Conservation (phyloP, 108 stramenopile genomes). For the Bacterosira constricta region DNA sequence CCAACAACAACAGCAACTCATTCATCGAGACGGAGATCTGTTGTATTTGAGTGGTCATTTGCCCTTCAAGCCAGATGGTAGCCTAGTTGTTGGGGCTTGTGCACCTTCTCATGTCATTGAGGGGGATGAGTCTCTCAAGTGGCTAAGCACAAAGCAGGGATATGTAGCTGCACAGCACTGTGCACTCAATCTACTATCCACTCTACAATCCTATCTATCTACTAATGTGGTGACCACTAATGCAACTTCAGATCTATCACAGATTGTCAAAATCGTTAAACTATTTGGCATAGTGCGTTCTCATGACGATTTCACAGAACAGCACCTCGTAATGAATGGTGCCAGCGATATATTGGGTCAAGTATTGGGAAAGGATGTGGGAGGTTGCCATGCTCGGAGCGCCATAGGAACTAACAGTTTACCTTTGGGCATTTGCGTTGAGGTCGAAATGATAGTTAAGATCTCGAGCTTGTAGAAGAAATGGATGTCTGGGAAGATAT, state of each 20-base stretch:
- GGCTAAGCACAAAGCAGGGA: conserved; percentile 51
- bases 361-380: conserved; percentile 44
- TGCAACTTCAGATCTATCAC: conserved; percentile 31
- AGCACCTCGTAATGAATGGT: conserved; percentile 52
- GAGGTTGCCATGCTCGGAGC: conserved; percentile 49
- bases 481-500: neutral
- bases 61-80: conserved; percentile 50
- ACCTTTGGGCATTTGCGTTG: conserved; percentile 46
- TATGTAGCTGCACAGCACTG: conserved; percentile 58
- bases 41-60: conserved; percentile 58
- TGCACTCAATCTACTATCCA: conserved; percentile 59
- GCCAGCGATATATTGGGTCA: conserved; percentile 40
- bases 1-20: no score
- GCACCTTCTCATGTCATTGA: conserved; percentile 49
- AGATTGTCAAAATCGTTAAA: conserved; percentile 34
- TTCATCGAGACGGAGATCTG: conserved; percentile 50
- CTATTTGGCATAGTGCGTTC: conserved; percentile 48
- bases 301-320: conserved; percentile 40
- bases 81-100: conserved; percentile 47
- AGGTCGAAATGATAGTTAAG: conserved; percentile 48
- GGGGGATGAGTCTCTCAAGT: neutral
- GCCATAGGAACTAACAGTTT: conserved; percentile 48
- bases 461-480: neutral
- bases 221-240: conserved; percentile 11
- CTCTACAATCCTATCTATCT: conserved; percentile 40